Conservation (phyloP, 78 protist species). For the Dictyostelium brefeldianum region DNA sequence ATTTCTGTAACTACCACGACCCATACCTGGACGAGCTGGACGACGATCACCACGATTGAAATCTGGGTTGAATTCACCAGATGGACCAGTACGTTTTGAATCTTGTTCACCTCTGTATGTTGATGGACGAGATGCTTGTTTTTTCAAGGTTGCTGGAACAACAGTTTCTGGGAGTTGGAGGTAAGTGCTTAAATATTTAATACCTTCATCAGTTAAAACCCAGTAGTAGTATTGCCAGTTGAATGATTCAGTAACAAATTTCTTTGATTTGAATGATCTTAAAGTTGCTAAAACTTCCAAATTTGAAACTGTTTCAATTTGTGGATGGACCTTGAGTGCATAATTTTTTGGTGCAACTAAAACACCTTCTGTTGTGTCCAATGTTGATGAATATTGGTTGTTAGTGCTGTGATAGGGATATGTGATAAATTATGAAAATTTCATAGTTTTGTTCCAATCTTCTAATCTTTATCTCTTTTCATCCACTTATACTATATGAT, state of each 20-base stretch:
- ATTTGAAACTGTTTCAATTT: conserved; percentile 87
- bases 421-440: not conserved
- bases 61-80: conserved; percentile 76
- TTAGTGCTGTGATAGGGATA: not conserved
- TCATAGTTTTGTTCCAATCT: not conserved
- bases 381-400: not conserved
- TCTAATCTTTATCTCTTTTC: not conserved
- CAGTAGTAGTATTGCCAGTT: conserved; percentile 96
- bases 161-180: conserved; percentile 94
- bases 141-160: conserved; percentile 95
- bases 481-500: not conserved
- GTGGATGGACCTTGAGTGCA: conserved; percentile 27
- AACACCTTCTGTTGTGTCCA: conserved; percentile 93
- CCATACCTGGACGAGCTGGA: not conserved
- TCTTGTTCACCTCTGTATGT: conserved; percentile 33
- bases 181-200: conserved; percentile 93
- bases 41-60: conserved; percentile 36
- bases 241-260: conserved; percentile 91
- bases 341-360: conserved; percentile 84
- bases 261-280: conserved; percentile 91
- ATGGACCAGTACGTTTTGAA: conserved; percentile 70
- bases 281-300: conserved; percentile 91
- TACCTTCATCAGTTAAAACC: conserved; percentile 95
- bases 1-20: conserved; percentile 1
- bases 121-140: conserved; percentile 55